Evolutionary conservation across 1,284 basidiomycete genomes (phyloP), one percentile per base, ranked within the genome.

Genomic region (Microstroma glucosiphilum): DNA sequence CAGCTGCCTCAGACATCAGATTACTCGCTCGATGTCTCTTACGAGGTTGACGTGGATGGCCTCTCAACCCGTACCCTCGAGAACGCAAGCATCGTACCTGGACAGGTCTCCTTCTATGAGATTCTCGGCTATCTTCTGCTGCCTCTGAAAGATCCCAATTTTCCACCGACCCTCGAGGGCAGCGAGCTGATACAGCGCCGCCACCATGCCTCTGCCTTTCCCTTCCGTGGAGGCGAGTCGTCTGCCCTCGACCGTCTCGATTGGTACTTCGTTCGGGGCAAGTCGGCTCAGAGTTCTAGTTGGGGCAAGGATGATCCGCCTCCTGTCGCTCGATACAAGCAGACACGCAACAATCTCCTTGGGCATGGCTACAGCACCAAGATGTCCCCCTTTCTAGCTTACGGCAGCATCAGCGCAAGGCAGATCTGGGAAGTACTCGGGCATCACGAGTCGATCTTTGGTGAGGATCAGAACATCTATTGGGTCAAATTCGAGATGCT

Each of bases 341-440:
- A 82, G 68, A 85, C 84, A 4, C 73, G 84, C 23, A 85, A 85
- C 70, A 83, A 83, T 12, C 70, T 85, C 60, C 69, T 84, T 37
- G 84, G 84, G 0, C 80, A 83, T 62, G 81, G 80, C 15, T 85
- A 83, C 72, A 82, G 81, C 56, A 85, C 83, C 55, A 85, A 85
- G 68, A 81, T 85, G 62, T 83, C 83, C 1, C 81, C 82, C 0
- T 84, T 83, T 78, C 77, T 85, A 41, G 79, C 80, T 4, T 76
- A 83, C 43, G 84, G 84, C 13, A 81, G 79, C 62, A 70, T 85
- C 61, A 83, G 82, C 55, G 81, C 84, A 0, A 75, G 82, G 30
- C 79, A 81, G 65, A 80, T 83, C 62, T 76, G 81, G 70, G 60
- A 71, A 43, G 77, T 79, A 6, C 66, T 82, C 23, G 72, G 78